Percentiles rank a stretch among this genome's conserved stretches.
phyloP scores from a whole-genome alignment of 495 filamentous ascomycete species.

The Margaritispora aquatica region DNA sequence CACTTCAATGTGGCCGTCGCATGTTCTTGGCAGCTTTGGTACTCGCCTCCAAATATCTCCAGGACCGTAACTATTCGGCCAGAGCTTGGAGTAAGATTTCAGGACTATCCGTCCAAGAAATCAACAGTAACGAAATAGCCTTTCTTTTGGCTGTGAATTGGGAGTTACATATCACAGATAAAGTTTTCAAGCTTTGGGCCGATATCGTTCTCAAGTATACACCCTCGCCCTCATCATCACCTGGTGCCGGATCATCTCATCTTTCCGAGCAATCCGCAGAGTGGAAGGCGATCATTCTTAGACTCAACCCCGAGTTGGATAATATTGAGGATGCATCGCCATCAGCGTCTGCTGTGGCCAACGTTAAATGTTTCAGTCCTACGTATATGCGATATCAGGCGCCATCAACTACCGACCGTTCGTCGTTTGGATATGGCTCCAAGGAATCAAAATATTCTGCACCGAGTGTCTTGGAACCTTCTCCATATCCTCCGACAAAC shows the following conservation, averaged over 20 bases:
- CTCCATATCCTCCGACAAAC: constrained; percentile 43
- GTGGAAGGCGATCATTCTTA: constrained; percentile 74
- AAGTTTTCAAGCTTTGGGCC: constrained; percentile 84
- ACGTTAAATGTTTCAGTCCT: constrained; percentile 18
- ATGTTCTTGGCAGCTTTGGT: constrained; percentile 96
- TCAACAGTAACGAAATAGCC: constrained; percentile 93
- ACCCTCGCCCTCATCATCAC: constrained; percentile 56
- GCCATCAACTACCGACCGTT: constrained; percentile 18
- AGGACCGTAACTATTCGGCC: constrained; percentile 96
- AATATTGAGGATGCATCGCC: constrained; percentile 44
- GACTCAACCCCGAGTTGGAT: constrained; percentile 69
- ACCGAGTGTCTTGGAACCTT: constrained; percentile 56
- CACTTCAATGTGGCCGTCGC: constrained; percentile 91
- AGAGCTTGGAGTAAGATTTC: constrained; percentile 98
- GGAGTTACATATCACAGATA: constrained; percentile 88
- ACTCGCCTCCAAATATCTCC: constrained; percentile 93
- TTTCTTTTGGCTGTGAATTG: constrained; percentile 88
- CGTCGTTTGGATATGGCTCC: constrained; percentile 26
- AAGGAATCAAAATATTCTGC: constrained; percentile 39
- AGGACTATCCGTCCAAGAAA: constrained; percentile 80
- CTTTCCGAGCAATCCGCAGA: constrained; percentile 40
- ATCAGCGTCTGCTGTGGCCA: constrained; percentile 19
- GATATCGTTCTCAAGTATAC: constrained; percentile 86
- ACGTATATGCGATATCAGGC: constrained; percentile 26
- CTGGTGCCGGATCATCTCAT: constrained; percentile 34